Percentiles rank a stretch among this genome's conserved stretches.
Conservation (phyloP, 768 basidiomycete species). For the Amanita exitialis region DNA sequence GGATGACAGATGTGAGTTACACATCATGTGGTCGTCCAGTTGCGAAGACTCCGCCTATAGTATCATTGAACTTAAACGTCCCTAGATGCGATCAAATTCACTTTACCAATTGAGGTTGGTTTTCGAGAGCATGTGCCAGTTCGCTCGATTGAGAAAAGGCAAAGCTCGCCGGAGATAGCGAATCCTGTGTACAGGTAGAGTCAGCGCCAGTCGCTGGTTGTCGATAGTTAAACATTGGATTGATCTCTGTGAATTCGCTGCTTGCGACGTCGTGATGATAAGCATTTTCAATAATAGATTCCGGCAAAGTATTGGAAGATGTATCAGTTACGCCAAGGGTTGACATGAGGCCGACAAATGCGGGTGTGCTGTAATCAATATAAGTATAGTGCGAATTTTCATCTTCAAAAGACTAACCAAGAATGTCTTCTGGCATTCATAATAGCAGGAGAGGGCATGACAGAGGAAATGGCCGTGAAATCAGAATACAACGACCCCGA, state of each 20-base stretch:
- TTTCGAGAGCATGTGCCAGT: conserved; percentile 18
- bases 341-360: conserved; percentile 32
- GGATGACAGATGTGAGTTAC: neutral
- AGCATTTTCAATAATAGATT: neutral
- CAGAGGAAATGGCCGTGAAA: conserved; percentile 21
- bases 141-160: conserved; percentile 18
- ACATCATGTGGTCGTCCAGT: conserved; percentile 4
- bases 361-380: conserved; percentile 19
- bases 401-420: conserved; percentile 23
- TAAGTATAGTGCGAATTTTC: conserved; percentile 6
- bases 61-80: neutral
- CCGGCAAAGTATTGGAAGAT: conserved; percentile 9
- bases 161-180: conserved; percentile 8
- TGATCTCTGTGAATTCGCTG: conserved; percentile 5
- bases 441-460: conserved; percentile 6
- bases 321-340: conserved; percentile 28
- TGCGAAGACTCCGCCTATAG: neutral
- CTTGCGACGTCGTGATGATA: conserved; percentile 15
- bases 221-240: neutral
- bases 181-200: conserved; percentile 15
- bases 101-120: conserved; percentile 16
- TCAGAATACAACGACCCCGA: conserved; percentile 43
- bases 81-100: neutral
- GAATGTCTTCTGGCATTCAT: conserved; percentile 25
- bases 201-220: conserved; percentile 15